These are phyloP conservation scores for Amphibolis antarctica DNA, from an alignment of 106 monocot genomes.

Conservation along the genomic window DNA sequence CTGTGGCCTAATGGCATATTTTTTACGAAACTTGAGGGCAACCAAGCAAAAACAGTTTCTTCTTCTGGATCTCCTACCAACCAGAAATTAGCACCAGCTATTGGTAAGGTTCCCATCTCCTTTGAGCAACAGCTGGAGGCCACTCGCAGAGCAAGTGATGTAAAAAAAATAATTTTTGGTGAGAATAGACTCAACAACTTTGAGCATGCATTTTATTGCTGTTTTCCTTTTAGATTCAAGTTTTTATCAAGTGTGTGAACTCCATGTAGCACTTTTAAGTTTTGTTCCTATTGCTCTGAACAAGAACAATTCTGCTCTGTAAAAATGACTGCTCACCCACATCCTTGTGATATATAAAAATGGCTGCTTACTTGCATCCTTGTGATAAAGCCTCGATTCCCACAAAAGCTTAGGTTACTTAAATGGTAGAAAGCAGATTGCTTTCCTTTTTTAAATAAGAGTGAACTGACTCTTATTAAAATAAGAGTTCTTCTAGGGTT, in stretches of 20 bases:
- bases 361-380: too few species aligned
- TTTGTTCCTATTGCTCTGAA: too few species aligned
- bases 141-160: slow-evolving; percentile 81
- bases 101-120: slow-evolving; percentile 27
- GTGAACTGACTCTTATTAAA: too few species aligned
- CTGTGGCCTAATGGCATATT: slow-evolving; percentile 94
- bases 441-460: too few species aligned
- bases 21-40: slow-evolving; percentile 60
- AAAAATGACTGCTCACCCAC: too few species aligned
- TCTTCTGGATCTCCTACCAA: background rate
- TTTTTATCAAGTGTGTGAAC: background rate
- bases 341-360: too few species aligned
- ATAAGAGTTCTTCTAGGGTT: too few species aligned
- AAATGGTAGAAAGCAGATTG: too few species aligned
- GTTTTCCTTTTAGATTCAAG: background rate
- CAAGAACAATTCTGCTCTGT: too few species aligned
- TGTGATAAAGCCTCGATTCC: too few species aligned
- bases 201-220: background rate
- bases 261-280: background rate
- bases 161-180: slow-evolving; percentile 92
- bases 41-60: slow-evolving; percentile 17
- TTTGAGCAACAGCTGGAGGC: slow-evolving; percentile 88
- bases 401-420: too few species aligned
- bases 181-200: slow-evolving; percentile 8
- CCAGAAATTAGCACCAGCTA: slow-evolving; percentile 13